phyloP scores from a whole-genome alignment of 306 rosid species.

The Cotoneaster glaucophyllus region DNA sequence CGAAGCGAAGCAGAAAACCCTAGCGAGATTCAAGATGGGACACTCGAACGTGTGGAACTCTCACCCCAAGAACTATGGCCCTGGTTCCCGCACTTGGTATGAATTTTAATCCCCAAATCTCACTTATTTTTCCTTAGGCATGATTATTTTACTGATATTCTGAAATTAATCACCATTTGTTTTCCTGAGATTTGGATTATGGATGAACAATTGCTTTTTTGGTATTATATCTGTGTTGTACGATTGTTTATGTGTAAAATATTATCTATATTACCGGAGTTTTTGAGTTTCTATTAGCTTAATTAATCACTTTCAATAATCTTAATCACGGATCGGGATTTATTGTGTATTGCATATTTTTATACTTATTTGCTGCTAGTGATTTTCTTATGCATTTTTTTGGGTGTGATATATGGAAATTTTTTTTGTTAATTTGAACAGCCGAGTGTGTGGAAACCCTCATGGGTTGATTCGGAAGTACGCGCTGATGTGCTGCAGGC shows the following conservation, averaged over 20 bases:
- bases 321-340: not conserved
- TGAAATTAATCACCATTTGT: not conserved
- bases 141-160: too few species aligned
- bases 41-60: conserved; percentile 51
- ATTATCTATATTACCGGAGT: not conserved
- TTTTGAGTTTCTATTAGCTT: not conserved
- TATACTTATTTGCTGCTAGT: too few species aligned
- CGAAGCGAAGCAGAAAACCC: conserved; percentile 2
- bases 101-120: not conserved
- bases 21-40: conserved; percentile 28
- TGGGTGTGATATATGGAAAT: too few species aligned
- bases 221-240: not conserved
- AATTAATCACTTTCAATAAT: too few species aligned
- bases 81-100: conserved; percentile 49
- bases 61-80: conserved; percentile 50
- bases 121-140: too few species aligned
- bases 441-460: conserved; percentile 56
- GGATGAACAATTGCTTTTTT: not conserved
- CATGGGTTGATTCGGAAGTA: conserved; percentile 56
- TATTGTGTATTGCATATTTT: too few species aligned
- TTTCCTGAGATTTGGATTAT: not conserved
- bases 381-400: too few species aligned
- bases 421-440: not conserved
- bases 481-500: conserved; percentile 55
- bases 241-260: not conserved